Base-by-base conservation (phyloP, 2,329 filamentous ascomycete genomes). In the Colletotrichum siamense region DNA sequence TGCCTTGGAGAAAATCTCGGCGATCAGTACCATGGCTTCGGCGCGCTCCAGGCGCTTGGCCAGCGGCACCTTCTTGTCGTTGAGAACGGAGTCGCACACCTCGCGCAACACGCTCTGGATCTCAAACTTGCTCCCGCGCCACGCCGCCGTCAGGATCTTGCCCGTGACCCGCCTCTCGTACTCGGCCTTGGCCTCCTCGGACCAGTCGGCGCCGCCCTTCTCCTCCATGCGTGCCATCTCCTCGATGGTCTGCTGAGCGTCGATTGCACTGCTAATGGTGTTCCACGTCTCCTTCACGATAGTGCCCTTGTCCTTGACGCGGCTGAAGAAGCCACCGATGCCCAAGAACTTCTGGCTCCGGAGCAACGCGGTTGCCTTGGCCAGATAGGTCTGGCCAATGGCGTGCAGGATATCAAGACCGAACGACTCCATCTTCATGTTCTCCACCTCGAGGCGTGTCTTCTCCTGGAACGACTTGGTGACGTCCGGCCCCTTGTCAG, bases 361-460 rank as follows among this genome's bases (percentile, higher is more conserved):
- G 79, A 99, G 90, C 82, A 98, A 94, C 2, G 93, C 94, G 2
- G 94, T 95, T 5, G 94, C 95, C 86, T 99, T 99, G 84, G 93
- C 92, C 32, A 97, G 87, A 85, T 99, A 99, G 6, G 95, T 98
- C 80, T 94, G 91, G 18, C 97, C 97, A 81, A 99, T 98, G 62
- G 97, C 96, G 85, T 99, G 96, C 65, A 98, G 89, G 80, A 99
- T 99, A 78, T 99, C 97, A 57, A 99, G 90, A 68, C 97, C 97
- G 81, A 99, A 99, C 1, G 95, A 98, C 87, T 99, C 97, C 95
- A 99, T 99, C 90, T 99, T 99, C 81, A 99, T 89, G 83, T 99
- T 98, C 88, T 99, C 97, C 30, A 98, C 95, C 87, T 99, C 97
- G 55, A 99, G 92, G 55, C 94, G 92, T 79, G 95, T 98, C 91